Evolutionary conservation across 1,284 basidiomycete species (phyloP), one percentile per base, ranked within the genome.

Genomic region (Fereydounia khargensis): DNA sequence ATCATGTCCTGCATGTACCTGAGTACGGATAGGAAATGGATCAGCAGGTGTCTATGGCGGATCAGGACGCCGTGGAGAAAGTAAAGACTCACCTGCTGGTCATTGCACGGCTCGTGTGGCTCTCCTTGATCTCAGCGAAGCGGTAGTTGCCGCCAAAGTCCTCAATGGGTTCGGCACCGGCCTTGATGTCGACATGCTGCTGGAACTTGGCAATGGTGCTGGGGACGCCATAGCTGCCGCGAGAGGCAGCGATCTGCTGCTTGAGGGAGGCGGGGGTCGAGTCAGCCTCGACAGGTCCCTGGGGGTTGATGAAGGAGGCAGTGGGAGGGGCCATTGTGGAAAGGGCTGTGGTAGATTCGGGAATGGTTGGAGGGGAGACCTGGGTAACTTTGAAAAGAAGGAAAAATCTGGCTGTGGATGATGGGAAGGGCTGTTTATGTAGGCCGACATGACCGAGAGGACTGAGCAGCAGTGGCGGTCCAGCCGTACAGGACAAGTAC

Each of bases 1-100:
- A 73, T 66, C 69, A 73, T 70, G 47, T 69, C 69, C 24, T 47
- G 32, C 52, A 62, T 68, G 52, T 73, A 73, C 10, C 66, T 57
- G 14, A 39, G 23, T 33, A 33, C 6, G 18, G 31, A 16, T 27
- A 27, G 24, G 24, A 14, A 14, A 8, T 14, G 24, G 14, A 16
- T 16, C 14, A 16, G 28, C 28, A 30, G n/a, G n/a, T n/a, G n/a
- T n/a, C n/a, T n/a, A 14, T 7, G 17, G 28, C 4, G 28, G 13
- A 30, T 11, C 24, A 14, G 24, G 24, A 27, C 24, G 24, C 7
- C 24, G 24, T 14, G 14, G 24, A 8, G 8, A 27, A 14, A 27
- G 25, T 18, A 16, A 17, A 24, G 17, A 10, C 44, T 39, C 37
- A 48, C 24, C 57, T 52, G 22, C 33, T 40, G 8, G 65, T 73